A percentile compares a stretch with the other conserved stretches of the same genome.
These are phyloP conservation scores for Micromonas pusilla DNA, from an alignment of 139 green algal species.

Conservation along the genomic window DNA sequence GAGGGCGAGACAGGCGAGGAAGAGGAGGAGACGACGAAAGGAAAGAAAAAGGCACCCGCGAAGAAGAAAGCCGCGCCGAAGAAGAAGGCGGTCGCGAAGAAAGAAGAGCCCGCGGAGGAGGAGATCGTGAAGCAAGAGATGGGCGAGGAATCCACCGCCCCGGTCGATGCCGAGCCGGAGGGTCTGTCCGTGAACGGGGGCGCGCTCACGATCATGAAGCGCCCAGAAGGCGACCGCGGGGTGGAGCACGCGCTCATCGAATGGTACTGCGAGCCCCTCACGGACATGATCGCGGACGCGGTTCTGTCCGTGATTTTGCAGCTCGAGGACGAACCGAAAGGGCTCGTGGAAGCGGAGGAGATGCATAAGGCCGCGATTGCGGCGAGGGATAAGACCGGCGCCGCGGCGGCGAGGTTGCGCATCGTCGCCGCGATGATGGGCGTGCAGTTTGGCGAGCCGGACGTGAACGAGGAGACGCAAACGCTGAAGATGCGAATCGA, in stretches of 20 bases:
- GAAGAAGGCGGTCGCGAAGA: background rate
- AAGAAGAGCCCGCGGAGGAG: background rate
- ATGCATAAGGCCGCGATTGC: background rate
- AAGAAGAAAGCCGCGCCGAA: background rate
- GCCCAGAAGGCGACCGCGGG: background rate
- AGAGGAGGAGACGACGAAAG: background rate
- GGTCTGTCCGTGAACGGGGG: background rate
- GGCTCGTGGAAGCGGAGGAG: background rate
- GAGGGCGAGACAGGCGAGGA: background rate
- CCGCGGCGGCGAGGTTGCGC: background rate
- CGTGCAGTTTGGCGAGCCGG: conserved; percentile 1
- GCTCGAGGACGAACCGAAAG: background rate
- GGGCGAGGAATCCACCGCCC: background rate
- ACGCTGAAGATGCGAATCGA: background rate
- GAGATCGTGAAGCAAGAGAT: background rate
- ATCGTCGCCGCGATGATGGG: conserved; percentile 3
- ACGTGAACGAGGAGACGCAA: background rate
- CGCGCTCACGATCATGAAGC: background rate
- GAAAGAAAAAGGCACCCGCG: background rate
- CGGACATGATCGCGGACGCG: conserved; percentile 87
- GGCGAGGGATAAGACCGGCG: background rate
- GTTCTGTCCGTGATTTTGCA: conserved; percentile 39
- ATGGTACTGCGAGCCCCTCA: conserved; percentile 74
- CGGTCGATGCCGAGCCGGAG: background rate
- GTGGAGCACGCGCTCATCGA: conserved; percentile 64